Conservation (phyloP, 495 filamentous ascomycete genomes). For the Melanomma pulvis-pyrius region DNA sequence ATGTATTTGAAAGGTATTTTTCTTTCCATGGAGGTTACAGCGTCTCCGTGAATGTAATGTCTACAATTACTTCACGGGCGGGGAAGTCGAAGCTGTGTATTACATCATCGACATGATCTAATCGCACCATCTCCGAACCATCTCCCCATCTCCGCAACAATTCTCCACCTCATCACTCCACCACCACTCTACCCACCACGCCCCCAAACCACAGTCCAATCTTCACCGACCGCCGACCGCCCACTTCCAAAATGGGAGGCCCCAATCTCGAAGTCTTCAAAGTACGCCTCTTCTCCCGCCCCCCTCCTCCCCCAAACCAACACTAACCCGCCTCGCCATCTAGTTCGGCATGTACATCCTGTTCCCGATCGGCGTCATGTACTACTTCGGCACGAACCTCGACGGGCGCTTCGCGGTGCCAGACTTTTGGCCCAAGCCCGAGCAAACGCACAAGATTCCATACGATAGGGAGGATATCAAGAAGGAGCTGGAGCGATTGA, state of each 20-base stretch:
- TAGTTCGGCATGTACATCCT: conserved; percentile 98
- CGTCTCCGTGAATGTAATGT: background rate
- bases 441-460: conserved; percentile 86
- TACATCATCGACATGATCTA: background rate
- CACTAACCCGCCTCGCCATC: conserved; percentile 7
- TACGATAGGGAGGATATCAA: conserved; percentile 79
- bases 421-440: conserved; percentile 90
- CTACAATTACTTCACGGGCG: background rate
- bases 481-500: conserved; percentile 37
- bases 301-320: background rate
- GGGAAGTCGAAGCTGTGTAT: background rate
- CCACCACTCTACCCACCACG: background rate
- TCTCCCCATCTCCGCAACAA: background rate
- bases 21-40: no score
- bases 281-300: conserved; percentile 53
- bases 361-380: conserved; percentile 99
- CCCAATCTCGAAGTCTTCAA: conserved; percentile 96
- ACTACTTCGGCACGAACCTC: conserved; percentile 99
- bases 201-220: background rate
- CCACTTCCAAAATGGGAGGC: conserved; percentile 71
- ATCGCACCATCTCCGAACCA: conserved; percentile 21
- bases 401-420: conserved; percentile 85
- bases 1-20: no score
- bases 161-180: background rate
- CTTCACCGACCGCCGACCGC: background rate